Base-by-base conservation (phyloP, 2,329 filamentous ascomycete genomes). In the Rasamsonia emersonii region DNA sequence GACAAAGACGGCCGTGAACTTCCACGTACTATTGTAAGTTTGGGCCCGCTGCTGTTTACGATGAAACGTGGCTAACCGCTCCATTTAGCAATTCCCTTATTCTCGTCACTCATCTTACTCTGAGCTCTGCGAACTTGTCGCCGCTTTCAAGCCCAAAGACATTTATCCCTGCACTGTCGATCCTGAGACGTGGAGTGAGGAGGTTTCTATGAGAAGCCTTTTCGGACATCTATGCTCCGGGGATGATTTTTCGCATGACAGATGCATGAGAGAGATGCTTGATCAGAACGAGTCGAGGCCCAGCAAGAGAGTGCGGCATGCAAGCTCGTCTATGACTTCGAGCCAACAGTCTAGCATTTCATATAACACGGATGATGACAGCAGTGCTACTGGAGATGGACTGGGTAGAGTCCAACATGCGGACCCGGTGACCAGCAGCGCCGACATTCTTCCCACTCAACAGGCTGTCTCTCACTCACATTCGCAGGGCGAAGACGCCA, bases 91-190 rank as follows among this genome's bases (percentile, higher is more conserved):
- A 13, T 95, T 94, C 43, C 84, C 88, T 0, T 95, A 88, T 50
- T 89, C 89, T 0, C 74, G 89, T 1, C 89, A 96, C 55, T 93
- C 89, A 0, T 93, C 85, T 0, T 89, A 91, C 38, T 63, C 67
- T 0, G 89, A 95, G 52, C 70, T 93, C 3, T 81, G 84, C 41
- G 60, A 76, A 32, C 61, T 95, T 1, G 67, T 94, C 1, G 53
- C 65, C 3, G 65, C 68, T 0, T 82, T 95, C 45, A 71, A 63
- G 17, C 86, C 86, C 0, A 74, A 62, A 27, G 86, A 95, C 45
- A 65, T 95, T 2, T 82, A 81, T 64, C 86, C 88, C 0, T 94
- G 86, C 49, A 93, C 86, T 0, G 75, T 81, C 2, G 70, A 85
- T 38, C 58, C 70, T 10, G 46, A 56, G 0, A 61, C 61, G 1